phyloP scores from a whole-genome alignment of 1,139 yeast genomes.

The Yamadazyma diospyri region DNA sequence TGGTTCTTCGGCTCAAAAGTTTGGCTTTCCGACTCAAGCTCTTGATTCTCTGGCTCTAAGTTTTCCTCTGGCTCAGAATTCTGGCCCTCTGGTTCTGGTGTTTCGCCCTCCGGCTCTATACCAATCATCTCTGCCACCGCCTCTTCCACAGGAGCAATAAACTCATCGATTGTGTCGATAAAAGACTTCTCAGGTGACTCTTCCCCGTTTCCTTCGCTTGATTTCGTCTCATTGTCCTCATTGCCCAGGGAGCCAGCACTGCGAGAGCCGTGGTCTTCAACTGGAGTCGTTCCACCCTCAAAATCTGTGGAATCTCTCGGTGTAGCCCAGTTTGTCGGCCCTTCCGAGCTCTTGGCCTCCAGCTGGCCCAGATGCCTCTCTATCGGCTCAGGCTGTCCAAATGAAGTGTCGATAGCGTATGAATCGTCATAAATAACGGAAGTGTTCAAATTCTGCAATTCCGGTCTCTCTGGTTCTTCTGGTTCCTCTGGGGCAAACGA shows the following conservation, averaged over 20 bases:
- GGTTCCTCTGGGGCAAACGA: slow-evolving; percentile 1
- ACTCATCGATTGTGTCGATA: background rate
- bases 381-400: too few relatives aligned
- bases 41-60: background rate
- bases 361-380: too few relatives aligned
- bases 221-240: too few relatives aligned
- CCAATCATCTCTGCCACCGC: background rate
- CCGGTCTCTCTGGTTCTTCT: background rate
- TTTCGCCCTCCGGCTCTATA: background rate
- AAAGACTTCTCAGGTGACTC: background rate
- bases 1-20: background rate
- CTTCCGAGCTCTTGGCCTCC: background rate
- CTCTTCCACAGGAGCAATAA: background rate
- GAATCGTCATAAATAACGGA: background rate
- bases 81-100: background rate
- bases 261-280: background rate
- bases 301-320: background rate
- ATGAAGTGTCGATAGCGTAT: too few relatives aligned
- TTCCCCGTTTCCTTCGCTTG: background rate
- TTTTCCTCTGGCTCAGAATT: background rate
- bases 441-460: background rate
- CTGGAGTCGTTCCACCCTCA: background rate
- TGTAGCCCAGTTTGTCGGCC: background rate
- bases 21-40: background rate
- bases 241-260: background rate